Percentiles rank a stretch among this genome's conserved stretches.
These are phyloP conservation scores for Debaryomyces subglobosus DNA, from an alignment of 1,139 yeast genomes.

Conservation along the genomic window DNA sequence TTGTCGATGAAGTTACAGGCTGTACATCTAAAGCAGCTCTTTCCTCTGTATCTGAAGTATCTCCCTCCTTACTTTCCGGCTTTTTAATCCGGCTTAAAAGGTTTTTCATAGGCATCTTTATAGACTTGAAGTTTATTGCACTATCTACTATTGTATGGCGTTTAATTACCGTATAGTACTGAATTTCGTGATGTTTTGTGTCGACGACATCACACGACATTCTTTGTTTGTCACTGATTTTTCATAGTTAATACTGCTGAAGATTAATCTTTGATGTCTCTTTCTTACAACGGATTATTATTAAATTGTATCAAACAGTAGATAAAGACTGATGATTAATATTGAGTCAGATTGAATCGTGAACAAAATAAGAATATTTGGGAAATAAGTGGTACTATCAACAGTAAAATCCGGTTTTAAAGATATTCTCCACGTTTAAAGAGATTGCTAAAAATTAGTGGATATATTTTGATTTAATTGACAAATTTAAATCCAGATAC, in stretches of 20 bases:
- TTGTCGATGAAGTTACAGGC: conserved; percentile 17
- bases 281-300: neutral
- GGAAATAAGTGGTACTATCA: neutral
- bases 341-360: neutral
- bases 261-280: neutral
- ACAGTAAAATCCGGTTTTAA: neutral
- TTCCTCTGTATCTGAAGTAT: conserved; percentile 1
- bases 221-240: neutral
- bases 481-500: neutral
- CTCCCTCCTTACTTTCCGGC: conserved; percentile 12
- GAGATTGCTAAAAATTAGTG: neutral
- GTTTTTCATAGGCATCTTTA: conserved; percentile 1
- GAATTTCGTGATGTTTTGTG: conserved; percentile 6
- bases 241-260: neutral
- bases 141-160: neutral
- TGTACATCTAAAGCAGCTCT: conserved; percentile 1
- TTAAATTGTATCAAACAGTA: neutral
- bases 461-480: neutral
- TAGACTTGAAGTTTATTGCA: neutral
- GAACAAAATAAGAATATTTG: neutral
- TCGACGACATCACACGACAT: conserved; percentile 4
- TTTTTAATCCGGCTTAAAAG: conserved; percentile 21
- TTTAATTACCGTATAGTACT: neutral
- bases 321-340: neutral
- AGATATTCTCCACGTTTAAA: conserved; percentile 4